These are phyloP conservation scores for Mediolabrus comicus DNA, from an alignment of 108 stramenopile species.

Conservation along the genomic window DNA sequence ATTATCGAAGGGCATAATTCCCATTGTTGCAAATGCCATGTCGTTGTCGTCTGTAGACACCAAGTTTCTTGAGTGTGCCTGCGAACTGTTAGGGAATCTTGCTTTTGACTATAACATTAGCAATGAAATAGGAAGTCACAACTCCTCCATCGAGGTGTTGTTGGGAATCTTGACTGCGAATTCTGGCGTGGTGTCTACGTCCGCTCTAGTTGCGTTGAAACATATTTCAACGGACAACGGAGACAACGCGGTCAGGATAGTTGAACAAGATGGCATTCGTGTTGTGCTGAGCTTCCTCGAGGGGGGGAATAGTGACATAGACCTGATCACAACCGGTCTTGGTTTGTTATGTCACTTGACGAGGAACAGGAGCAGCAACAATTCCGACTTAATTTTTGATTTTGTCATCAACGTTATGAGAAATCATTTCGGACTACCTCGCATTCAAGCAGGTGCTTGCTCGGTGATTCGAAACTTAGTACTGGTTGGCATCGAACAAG, in stretches of 20 bases:
- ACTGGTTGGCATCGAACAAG: slow-evolving; percentile 13
- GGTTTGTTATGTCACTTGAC: neutral
- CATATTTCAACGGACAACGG: neutral
- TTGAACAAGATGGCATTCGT: neutral
- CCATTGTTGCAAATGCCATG: slow-evolving; percentile 30
- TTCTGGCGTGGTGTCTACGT: neutral
- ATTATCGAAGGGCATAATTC: neutral
- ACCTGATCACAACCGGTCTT: slow-evolving; percentile 1
- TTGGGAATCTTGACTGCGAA: neutral
- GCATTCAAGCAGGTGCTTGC: slow-evolving; percentile 10
- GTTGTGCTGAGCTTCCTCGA: neutral
- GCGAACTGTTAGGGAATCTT: slow-evolving; percentile 13
- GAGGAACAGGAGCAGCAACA: neutral
- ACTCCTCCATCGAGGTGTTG: neutral
- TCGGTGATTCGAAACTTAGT: slow-evolving; percentile 24
- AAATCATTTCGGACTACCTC: neutral
- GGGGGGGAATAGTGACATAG: neutral
- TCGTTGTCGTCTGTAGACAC: neutral
- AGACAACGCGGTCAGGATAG: neutral
- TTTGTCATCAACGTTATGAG: slow-evolving; percentile 5
- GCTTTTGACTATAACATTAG: slow-evolving; percentile 10
- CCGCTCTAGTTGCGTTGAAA: slow-evolving; percentile 9
- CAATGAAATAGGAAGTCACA: slow-evolving; percentile 2
- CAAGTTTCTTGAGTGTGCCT: slow-evolving; percentile 13
- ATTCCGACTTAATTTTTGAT: neutral